A percentile compares a stretch with the other conserved stretches of the same genome.
Conservation (phyloP, 2,329 filamentous ascomycete genomes). For the Claviceps fusiformis region DNA sequence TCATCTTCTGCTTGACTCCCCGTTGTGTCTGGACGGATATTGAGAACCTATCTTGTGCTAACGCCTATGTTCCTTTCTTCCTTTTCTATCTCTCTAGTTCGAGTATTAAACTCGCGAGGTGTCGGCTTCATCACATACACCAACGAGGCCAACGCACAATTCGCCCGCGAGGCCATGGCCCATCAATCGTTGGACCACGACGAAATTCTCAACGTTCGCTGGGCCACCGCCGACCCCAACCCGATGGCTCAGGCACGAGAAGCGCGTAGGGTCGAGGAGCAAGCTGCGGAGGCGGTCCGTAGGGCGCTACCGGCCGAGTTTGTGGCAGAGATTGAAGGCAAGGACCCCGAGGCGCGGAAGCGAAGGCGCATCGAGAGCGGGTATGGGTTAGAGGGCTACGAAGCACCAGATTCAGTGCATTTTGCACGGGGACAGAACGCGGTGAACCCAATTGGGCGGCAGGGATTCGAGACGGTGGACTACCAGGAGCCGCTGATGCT, state of each 20-base stretch:
- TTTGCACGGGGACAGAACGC: slow-evolving; percentile 66
- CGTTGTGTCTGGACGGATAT: too few species aligned
- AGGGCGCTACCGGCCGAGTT: slow-evolving; percentile 80
- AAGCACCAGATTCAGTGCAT: slow-evolving; percentile 88
- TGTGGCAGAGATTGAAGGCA: slow-evolving; percentile 84
- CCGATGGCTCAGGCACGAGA: slow-evolving; percentile 89
- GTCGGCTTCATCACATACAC: slow-evolving; percentile 92
- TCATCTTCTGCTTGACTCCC: not conserved
- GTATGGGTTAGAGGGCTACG: slow-evolving; percentile 82
- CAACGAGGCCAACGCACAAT: slow-evolving; percentile 80
- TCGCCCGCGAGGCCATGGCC: slow-evolving; percentile 91
- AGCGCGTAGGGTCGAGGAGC: slow-evolving; percentile 78
- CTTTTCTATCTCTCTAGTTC: slow-evolving; percentile 25
- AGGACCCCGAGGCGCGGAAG: slow-evolving; percentile 76
- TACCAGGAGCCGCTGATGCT: slow-evolving; percentile 46
- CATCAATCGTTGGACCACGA: slow-evolving; percentile 84
- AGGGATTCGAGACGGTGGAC: slow-evolving; percentile 46
- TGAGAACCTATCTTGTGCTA: not conserved
- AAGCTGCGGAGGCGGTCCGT: slow-evolving; percentile 87
- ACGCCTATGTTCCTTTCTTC: not conserved
- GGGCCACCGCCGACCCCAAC: slow-evolving; percentile 94
- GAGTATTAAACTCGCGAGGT: slow-evolving; percentile 76
- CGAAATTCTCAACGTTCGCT: slow-evolving; percentile 89
- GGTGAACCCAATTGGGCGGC: slow-evolving; percentile 43
- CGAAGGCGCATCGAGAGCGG: slow-evolving; percentile 77